Base-by-base conservation (phyloP, 116 monocot genomes). In the Dioscorea cayenensis region DNA sequence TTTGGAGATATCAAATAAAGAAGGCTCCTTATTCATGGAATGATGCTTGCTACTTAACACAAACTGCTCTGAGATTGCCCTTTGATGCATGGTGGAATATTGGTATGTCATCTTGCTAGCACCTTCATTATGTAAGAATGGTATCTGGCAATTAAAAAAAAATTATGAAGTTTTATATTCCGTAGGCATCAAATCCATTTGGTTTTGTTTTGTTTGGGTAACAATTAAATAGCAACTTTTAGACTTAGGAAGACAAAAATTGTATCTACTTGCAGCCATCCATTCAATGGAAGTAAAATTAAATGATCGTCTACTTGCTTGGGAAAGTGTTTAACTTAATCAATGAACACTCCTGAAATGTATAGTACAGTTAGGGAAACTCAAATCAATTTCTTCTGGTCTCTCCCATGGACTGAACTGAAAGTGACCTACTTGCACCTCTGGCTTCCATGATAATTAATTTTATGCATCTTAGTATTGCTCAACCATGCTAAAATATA, bases 11-110 rank as follows among this genome's bases (percentile, higher is more conserved):
- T 71, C 79, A 71, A 51, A 77, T 97, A 75, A 97, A 78, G 72
- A 97, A 82, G 76, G 77, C 81, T 75, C 84, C 90, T 37, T 93
- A 88, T 49, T 79, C 97, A 10, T 97, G 86, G 90, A 79, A 97
- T 67, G 97, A 97, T 85, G 97, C 97, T 36, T 84, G 89, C 72
- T 97, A 97, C 65, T 78, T 97, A 73, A 97, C 97, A 63, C 83
- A 32, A 72, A 78, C 73, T 76, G 77, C 80, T 60, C 88, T 97
- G 59, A 82, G 70, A 71, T 68, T 93, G 35, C 79, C 88, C 71
- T 66, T 64, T 52, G 77, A 83, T 75, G 51, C 81, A 73, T 97
- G 97, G 93, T n/a, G 67, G 58, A 81, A 69, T 69, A 71, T 97
- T 21, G 93, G 97, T 97, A 94, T 82, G 72, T 63, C 21, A 25